Evolutionary conservation across 2,329 filamentous ascomycete species (phyloP).

Genomic region (Aspergillus sp.): DNA sequence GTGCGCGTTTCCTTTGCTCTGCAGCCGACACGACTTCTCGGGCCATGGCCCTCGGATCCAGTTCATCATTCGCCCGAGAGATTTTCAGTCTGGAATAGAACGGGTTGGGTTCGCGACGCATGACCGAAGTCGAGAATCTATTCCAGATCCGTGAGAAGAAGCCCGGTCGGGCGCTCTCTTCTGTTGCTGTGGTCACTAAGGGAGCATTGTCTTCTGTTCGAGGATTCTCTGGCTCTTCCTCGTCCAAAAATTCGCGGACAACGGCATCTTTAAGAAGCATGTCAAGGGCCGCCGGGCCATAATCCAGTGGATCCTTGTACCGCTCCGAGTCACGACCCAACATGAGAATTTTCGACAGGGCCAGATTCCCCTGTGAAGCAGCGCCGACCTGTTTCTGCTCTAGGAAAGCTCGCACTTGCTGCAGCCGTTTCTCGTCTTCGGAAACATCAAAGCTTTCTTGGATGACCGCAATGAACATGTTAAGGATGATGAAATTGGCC

Average conservation of each 20-base stretch:
- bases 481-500: slow-evolving; percentile 90
- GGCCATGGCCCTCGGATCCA: slow-evolving; percentile 85
- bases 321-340: slow-evolving; percentile 59
- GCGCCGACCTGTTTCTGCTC: slow-evolving; percentile 82
- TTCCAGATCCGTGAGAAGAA: slow-evolving; percentile 61
- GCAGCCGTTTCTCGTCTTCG: slow-evolving; percentile 93
- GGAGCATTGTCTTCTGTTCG: slow-evolving; percentile 29
- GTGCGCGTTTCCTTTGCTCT: slow-evolving; percentile 77
- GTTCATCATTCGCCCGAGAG: slow-evolving; percentile 67
- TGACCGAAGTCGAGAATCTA: slow-evolving; percentile 55
- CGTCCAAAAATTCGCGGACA: slow-evolving; percentile 89
- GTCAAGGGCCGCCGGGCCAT: slow-evolving; percentile 86
- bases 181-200: slow-evolving; percentile 26
- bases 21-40: slow-evolving; percentile 83
- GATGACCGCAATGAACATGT: slow-evolving; percentile 99
- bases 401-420: slow-evolving; percentile 93
- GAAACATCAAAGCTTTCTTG: slow-evolving; percentile 99
- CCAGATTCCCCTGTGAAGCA: slow-evolving; percentile 65
- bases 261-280: slow-evolving; percentile 97
- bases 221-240: slow-evolving; percentile 43
- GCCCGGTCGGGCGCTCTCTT: slow-evolving; percentile 54
- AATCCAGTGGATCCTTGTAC: slow-evolving; percentile 79
- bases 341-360: slow-evolving; percentile 58
- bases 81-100: slow-evolving; percentile 84
- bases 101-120: slow-evolving; percentile 78